Conservation (phyloP, 306 rosid species). For the Potentilla sterilis region DNA sequence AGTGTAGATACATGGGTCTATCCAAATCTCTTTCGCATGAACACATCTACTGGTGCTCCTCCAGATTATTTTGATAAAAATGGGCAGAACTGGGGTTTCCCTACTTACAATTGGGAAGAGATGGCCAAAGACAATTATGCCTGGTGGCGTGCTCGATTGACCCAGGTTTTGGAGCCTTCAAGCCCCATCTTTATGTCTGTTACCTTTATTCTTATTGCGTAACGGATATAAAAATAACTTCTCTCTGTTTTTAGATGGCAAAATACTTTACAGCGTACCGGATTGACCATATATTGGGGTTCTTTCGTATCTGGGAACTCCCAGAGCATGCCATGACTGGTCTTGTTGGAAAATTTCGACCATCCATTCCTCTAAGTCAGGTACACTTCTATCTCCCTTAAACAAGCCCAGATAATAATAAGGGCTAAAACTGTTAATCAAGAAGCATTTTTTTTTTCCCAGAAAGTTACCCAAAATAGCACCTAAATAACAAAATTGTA, state of each 20-base stretch:
- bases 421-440: neutral
- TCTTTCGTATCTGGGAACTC: constrained; percentile 97
- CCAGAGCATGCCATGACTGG: constrained; percentile 92
- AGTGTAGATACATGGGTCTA: constrained; percentile 98
- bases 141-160: constrained; percentile 94
- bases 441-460: neutral
- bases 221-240: constrained; percentile 29
- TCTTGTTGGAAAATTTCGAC: constrained; percentile 88
- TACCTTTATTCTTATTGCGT: constrained; percentile 8
- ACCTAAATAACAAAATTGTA: neutral
- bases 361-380: constrained; percentile 93
- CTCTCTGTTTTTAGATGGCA: constrained; percentile 72
- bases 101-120: constrained; percentile 98
- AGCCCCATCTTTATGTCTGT: constrained; percentile 6
- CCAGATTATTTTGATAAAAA: constrained; percentile 98
- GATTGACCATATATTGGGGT: constrained; percentile 94
- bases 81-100: constrained; percentile 99
- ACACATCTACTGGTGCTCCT: constrained; percentile 96
- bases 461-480: neutral
- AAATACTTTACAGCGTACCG: constrained; percentile 95
- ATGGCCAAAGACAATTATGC: constrained; percentile 93
- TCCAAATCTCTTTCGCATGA: constrained; percentile 90
- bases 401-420: constrained; percentile 9
- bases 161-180: constrained; percentile 61
- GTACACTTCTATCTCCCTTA: constrained; percentile 38